phyloP scores from a whole-genome alignment of 2,329 filamentous ascomycete genomes.

The Colletotrichum cordylinicola region DNA sequence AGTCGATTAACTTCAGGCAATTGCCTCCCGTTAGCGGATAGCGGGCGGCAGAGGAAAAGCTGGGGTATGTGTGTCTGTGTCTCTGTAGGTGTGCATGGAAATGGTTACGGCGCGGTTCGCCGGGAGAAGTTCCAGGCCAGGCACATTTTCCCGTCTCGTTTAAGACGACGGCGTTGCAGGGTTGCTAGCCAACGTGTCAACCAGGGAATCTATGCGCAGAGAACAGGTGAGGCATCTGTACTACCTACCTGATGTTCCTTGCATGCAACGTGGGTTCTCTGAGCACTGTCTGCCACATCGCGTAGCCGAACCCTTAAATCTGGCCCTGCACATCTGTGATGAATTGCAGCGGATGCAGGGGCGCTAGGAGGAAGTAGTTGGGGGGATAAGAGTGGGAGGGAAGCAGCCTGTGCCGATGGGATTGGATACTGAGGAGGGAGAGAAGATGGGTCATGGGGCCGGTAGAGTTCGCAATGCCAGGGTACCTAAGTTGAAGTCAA shows the following conservation, averaged over 20 bases:
- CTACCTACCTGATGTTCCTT: neutral
- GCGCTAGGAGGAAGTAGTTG: neutral
- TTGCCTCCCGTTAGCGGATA: neutral
- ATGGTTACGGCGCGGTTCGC: neutral
- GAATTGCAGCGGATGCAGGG: neutral
- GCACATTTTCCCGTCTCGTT: neutral
- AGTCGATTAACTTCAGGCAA: constrained; percentile 4
- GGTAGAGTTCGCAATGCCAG: neutral
- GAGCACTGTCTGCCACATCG: neutral
- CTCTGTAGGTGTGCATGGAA: neutral
- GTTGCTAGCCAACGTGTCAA: neutral
- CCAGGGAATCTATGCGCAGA: neutral
- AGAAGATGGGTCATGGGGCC: neutral
- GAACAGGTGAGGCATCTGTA: neutral
- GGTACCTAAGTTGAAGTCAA: neutral
- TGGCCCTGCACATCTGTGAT: neutral
- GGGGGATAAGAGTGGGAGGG: neutral
- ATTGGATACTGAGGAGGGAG: neutral
- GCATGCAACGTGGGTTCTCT: neutral
- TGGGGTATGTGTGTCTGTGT: neutral
- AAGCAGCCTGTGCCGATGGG: neutral
- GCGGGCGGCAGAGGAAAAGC: constrained; percentile 17
- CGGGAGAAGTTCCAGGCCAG: neutral
- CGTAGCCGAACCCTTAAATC: neutral
- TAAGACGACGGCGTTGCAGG: neutral